These are phyloP conservation scores for Oemleria cerasiformis DNA, from an alignment of 306 rosid species.

Conservation along the genomic window DNA sequence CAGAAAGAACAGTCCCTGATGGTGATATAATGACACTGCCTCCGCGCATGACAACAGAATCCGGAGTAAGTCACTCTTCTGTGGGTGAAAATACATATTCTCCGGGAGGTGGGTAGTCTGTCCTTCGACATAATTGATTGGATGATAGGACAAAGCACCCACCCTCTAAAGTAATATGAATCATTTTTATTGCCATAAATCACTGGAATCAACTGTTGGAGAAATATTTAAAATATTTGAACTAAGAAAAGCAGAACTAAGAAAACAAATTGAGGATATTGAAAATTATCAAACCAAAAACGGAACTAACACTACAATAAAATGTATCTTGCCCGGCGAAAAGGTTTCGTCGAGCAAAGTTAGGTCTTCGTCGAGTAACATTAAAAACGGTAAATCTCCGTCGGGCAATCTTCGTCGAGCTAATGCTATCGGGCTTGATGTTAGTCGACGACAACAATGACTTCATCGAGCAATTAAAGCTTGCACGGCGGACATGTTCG, in stretches of 20 bases:
- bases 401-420: too few relatives aligned
- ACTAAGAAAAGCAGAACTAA: constrained; percentile 19
- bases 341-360: too few relatives aligned
- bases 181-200: constrained; percentile 83
- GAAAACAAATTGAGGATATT: neutral
- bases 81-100: constrained; percentile 65
- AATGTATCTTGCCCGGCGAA: too few relatives aligned
- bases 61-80: constrained; percentile 67
- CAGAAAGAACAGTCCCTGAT: constrained; percentile 77
- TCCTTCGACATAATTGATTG: constrained; percentile 87
- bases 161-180: constrained; percentile 87
- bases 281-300: too few relatives aligned
- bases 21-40: constrained; percentile 96
- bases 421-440: too few relatives aligned
- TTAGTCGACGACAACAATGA: too few relatives aligned
- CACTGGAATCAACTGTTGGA: constrained; percentile 82
- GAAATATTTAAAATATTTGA: constrained; percentile 87
- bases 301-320: too few relatives aligned
- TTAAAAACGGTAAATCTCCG: too few relatives aligned
- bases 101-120: constrained; percentile 82
- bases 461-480: too few relatives aligned
- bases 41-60: constrained; percentile 86
- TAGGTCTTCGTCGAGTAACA: too few relatives aligned
- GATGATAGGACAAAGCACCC: constrained; percentile 90
- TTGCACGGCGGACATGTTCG: too few relatives aligned